Base-by-base conservation (phyloP, 2,329 filamentous ascomycete species). In the Fusarium tupiense region DNA sequence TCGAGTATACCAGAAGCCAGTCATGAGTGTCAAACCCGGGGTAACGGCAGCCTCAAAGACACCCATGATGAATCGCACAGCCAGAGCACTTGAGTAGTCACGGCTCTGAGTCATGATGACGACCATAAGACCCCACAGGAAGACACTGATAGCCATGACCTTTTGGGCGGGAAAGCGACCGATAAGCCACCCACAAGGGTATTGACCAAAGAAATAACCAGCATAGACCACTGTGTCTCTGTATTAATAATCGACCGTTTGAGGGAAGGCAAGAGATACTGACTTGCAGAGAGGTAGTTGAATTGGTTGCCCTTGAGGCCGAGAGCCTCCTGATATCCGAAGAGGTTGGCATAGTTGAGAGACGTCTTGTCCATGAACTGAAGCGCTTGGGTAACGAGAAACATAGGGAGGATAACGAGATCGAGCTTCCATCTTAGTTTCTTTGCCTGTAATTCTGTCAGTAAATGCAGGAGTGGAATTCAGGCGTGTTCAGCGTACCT, bases 71-170 rank as follows among this genome's bases (percentile, higher is more conserved):
- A 64, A 64, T 6, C 61, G 35, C 13, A 64, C 61, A 7, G 61
- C 54, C n/a, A 64, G 38, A n/a, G 61, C 61, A 24, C 61, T 64
- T 3, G 61, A 60, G 20, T 64, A 64, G 13, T 64, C 61, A 7
- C 61, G 54, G n/a, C 61, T 64, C 43, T 61, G 54, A 8, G 61
- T 64, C 61, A 64, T 64, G 43, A 64, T 61, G 4, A 64, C 20
- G 10, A 61, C 61, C 61, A 64, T 64, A 2, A 64, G 19, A 2
- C 61, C 61, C 54, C 54, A 64, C 9, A 64, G 26, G 19, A 64
- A 64, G 8, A 64, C n/a, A n/a, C 61, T 64, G 26, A 61, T 64
- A n/a, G 61, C 61, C 61, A 64, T 64, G 29, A 64, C 54, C 26
- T 49, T 64, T 20, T 64, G 54, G 5, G 61, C 61, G 6, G 61